Percentiles rank a stretch among this genome's conserved stretches.
Evolutionary conservation across 1,284 basidiomycete species (phyloP).

Genomic region (Fomitopsis schrenkii): DNA sequence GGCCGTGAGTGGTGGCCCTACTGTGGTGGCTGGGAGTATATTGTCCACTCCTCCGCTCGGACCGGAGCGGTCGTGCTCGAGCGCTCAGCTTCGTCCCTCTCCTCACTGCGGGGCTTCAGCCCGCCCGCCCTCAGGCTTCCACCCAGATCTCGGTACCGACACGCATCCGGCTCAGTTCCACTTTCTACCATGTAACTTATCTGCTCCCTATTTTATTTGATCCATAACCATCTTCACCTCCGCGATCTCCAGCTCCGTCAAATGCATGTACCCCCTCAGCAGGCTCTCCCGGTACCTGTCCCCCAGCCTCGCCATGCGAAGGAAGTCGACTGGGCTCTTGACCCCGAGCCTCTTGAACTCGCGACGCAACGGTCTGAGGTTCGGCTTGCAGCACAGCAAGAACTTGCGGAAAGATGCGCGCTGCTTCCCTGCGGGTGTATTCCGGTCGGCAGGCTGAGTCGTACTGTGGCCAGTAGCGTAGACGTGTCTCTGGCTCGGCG

Average conservation of each 20-base stretch:
- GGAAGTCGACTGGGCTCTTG: background rate
- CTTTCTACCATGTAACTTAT: background rate
- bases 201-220: background rate
- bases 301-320: background rate
- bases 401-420: background rate
- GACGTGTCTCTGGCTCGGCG: background rate
- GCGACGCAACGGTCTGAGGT: background rate
- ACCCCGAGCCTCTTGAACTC: background rate
- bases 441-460: too few relatives aligned
- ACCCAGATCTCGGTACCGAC: too few relatives aligned
- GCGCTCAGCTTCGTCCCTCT: too few relatives aligned
- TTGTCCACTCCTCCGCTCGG: background rate
- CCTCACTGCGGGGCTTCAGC: too few relatives aligned
- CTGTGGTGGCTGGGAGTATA: background rate
- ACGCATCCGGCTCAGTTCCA: too few relatives aligned
- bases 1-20: background rate
- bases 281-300: background rate
- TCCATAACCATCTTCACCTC: background rate
- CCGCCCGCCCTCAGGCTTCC: too few relatives aligned
- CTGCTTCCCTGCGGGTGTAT: background rate
- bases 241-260: background rate
- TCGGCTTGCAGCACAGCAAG: background rate
- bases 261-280: background rate
- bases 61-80: background rate
- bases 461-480: too few relatives aligned